phyloP scores from a whole-genome alignment of 2,329 filamentous ascomycete species.

The Trichoderma koningii region DNA sequence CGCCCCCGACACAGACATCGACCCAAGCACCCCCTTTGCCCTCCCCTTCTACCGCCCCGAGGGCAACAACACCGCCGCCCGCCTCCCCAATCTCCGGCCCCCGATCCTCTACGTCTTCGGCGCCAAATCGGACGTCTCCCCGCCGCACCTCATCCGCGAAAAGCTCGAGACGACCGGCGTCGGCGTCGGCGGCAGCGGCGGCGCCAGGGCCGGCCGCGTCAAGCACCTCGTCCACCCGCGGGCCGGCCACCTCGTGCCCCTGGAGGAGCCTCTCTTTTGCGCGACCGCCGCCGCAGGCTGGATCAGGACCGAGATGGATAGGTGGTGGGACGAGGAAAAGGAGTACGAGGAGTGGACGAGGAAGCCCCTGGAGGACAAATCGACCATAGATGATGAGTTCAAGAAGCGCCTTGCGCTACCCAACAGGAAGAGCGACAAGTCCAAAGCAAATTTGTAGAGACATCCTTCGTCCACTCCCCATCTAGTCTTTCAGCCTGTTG shows the following conservation, averaged over 20 bases:
- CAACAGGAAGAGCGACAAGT: conserved; percentile 22
- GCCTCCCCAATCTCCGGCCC: conserved; percentile 63
- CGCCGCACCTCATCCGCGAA: conserved; percentile 50
- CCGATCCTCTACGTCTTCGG: conserved; percentile 72
- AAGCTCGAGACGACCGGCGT: conserved; percentile 66
- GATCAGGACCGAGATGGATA: conserved; percentile 57
- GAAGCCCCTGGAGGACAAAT: conserved; percentile 55
- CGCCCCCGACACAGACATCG: conserved; percentile 50
- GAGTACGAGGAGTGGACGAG: conserved; percentile 59
- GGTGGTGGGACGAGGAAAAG: conserved; percentile 60
- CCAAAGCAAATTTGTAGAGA: conserved; percentile 26
- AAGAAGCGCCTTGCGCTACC: conserved; percentile 50
- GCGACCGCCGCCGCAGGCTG: conserved; percentile 62
- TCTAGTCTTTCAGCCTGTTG: background rate
- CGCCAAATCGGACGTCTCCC: conserved; percentile 57
- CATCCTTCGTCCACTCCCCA: background rate
- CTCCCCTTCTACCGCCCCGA: conserved; percentile 71
- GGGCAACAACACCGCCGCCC: conserved; percentile 55
- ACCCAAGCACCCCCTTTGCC: conserved; percentile 40
- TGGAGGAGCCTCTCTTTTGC: conserved; percentile 71
- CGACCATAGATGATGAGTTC: conserved; percentile 53
- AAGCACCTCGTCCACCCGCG: conserved; percentile 63
- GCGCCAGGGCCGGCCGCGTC: conserved; percentile 66
- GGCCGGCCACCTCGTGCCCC: conserved; percentile 77
- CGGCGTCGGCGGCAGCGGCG: conserved; percentile 68